These are phyloP conservation scores for Boletus insuetus DNA, from an alignment of 768 basidiomycete genomes.

Conservation along the genomic window DNA sequence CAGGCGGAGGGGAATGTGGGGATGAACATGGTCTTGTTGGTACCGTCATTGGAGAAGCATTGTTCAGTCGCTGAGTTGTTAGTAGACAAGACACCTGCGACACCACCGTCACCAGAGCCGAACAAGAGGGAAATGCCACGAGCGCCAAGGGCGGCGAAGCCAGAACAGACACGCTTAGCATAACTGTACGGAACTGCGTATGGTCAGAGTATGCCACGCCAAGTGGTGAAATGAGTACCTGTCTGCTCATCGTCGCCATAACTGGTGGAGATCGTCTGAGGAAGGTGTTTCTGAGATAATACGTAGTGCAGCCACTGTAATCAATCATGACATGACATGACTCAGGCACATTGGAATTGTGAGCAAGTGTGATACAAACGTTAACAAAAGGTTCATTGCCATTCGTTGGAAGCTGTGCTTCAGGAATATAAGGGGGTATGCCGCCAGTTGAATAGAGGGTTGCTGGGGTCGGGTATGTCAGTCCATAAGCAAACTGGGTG, in stretches of 20 bases:
- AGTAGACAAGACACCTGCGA: constrained; percentile 57
- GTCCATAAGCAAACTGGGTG: constrained; percentile 62
- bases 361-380: constrained; percentile 27
- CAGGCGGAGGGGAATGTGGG: constrained; percentile 62
- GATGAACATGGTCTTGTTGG: constrained; percentile 52
- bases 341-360: background rate
- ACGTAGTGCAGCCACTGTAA: constrained; percentile 61
- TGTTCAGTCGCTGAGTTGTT: constrained; percentile 42
- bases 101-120: constrained; percentile 48
- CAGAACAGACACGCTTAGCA: constrained; percentile 55
- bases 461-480: constrained; percentile 57
- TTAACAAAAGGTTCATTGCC: constrained; percentile 49
- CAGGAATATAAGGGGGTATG: constrained; percentile 54
- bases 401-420: constrained; percentile 36
- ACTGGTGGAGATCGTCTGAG: constrained; percentile 66
- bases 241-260: constrained; percentile 75
- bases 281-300: constrained; percentile 41
- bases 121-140: constrained; percentile 66
- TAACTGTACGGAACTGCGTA: constrained; percentile 50
- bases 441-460: constrained; percentile 66
- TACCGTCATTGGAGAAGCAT: constrained; percentile 60
- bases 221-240: constrained; percentile 32
- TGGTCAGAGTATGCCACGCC: background rate
- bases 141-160: constrained; percentile 65
- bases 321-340: background rate